phyloP scores from a whole-genome alignment of 495 filamentous ascomycete genomes.

The Antarctomyces pellizariae region DNA sequence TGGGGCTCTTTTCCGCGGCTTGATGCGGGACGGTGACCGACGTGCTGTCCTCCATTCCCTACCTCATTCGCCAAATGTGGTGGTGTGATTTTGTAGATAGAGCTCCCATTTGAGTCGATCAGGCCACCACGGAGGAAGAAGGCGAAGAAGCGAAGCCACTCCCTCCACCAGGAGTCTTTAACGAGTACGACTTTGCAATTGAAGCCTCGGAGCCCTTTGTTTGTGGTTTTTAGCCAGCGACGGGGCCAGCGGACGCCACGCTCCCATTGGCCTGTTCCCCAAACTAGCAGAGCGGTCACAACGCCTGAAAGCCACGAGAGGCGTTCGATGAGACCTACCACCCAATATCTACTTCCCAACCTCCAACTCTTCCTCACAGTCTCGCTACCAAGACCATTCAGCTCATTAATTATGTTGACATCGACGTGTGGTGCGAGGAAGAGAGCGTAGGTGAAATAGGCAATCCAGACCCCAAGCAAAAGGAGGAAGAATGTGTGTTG shows the following conservation, averaged over 20 bases:
- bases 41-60: slow-evolving; percentile 15
- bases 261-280: slow-evolving; percentile 89
- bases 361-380: no score
- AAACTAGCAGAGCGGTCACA: slow-evolving; percentile 61
- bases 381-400: no score
- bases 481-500: slow-evolving; percentile 90
- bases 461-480: slow-evolving; percentile 53
- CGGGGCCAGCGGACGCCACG: slow-evolving; percentile 85
- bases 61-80: slow-evolving; percentile 24
- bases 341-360: slow-evolving; percentile 93
- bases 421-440: slow-evolving; percentile 82
- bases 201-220: slow-evolving; percentile 71
- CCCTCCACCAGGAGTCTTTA: slow-evolving; percentile 60
- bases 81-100: slow-evolving; percentile 45
- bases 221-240: slow-evolving; percentile 68
- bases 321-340: slow-evolving; percentile 69
- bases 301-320: slow-evolving; percentile 71
- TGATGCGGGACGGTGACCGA: slow-evolving; percentile 1
- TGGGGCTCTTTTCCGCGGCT: not conserved
- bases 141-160: slow-evolving; percentile 40
- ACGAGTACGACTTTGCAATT: slow-evolving; percentile 90
- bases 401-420: no score
- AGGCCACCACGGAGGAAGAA: slow-evolving; percentile 56
- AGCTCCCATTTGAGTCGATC: slow-evolving; percentile 35
- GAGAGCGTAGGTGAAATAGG: slow-evolving; percentile 63